phyloP scores from a whole-genome alignment of 1,139 yeast species.

The Starmera stellimalicola region DNA sequence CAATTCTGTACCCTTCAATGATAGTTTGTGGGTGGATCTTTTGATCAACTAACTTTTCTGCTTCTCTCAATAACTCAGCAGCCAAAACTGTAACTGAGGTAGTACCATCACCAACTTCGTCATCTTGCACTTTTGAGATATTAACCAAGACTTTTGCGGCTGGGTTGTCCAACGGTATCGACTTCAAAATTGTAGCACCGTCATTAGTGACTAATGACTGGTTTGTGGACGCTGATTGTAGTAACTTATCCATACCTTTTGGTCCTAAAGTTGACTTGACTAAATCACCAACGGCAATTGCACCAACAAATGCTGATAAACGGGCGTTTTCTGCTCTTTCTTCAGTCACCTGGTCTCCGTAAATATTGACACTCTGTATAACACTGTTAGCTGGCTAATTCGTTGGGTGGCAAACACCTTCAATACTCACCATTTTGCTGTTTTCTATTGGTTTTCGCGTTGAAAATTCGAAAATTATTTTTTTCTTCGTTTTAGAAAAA shows the following conservation, averaged over 20 bases:
- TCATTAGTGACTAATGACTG: slow-evolving; percentile 84
- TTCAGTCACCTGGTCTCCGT: slow-evolving; percentile 96
- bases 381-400: neutral
- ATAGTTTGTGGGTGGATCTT: slow-evolving; percentile 97
- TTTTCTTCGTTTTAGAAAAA: neutral
- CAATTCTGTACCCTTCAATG: slow-evolving; percentile 90
- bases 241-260: slow-evolving; percentile 94
- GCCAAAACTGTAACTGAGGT: slow-evolving; percentile 95
- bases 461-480: neutral
- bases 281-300: slow-evolving; percentile 96
- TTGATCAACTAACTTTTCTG: slow-evolving; percentile 85
- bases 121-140: slow-evolving; percentile 95
- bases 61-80: slow-evolving; percentile 89
- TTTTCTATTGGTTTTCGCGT: neutral
- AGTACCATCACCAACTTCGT: slow-evolving; percentile 98
- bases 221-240: slow-evolving; percentile 80
- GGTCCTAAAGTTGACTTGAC: slow-evolving; percentile 96
- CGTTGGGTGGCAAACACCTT: neutral
- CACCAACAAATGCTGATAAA: slow-evolving; percentile 94
- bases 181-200: slow-evolving; percentile 93
- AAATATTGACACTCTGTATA: slow-evolving; percentile 58
- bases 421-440: neutral
- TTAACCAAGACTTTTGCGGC: slow-evolving; percentile 97
- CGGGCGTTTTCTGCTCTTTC: slow-evolving; percentile 98
- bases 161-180: slow-evolving; percentile 94